Conservation (phyloP, 2,329 filamentous ascomycete genomes). For the Fonsecaea monophora region DNA sequence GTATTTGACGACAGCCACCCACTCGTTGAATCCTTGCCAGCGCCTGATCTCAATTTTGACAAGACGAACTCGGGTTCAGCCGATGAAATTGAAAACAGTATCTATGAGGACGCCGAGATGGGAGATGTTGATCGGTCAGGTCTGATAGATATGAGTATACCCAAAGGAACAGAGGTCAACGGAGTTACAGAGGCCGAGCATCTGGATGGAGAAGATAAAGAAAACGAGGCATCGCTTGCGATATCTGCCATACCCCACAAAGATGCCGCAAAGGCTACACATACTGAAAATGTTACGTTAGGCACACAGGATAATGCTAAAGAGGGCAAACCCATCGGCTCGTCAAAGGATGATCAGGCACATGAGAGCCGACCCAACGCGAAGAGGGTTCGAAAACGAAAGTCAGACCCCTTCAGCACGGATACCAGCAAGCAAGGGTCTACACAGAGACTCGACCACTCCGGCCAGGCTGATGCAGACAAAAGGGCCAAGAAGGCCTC, state of each 20-base stretch:
- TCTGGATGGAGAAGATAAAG: slow-evolving; percentile 15
- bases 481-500: background rate
- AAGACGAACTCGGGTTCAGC: background rate
- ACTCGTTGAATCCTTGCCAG: background rate
- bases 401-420: background rate
- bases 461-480: background rate
- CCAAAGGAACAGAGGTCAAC: background rate
- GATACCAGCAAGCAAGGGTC: slow-evolving; percentile 4
- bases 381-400: slow-evolving; percentile 1
- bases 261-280: background rate
- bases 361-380: background rate
- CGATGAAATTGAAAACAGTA: slow-evolving; percentile 15
- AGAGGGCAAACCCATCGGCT: background rate
- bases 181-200: background rate
- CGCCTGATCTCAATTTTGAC: background rate
- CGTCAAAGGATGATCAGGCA: background rate
- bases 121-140: background rate
- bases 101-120: slow-evolving; percentile 25
- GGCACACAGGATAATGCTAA: background rate
- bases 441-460: background rate
- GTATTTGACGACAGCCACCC: slow-evolving; percentile 21
- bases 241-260: background rate
- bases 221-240: slow-evolving; percentile 5
- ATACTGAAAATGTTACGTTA: background rate
- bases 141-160: background rate